A percentile compares a stretch with the other conserved stretches of the same genome.
Evolutionary conservation across 495 filamentous ascomycete species (phyloP).

Genomic region (Xylaria grammica): DNA sequence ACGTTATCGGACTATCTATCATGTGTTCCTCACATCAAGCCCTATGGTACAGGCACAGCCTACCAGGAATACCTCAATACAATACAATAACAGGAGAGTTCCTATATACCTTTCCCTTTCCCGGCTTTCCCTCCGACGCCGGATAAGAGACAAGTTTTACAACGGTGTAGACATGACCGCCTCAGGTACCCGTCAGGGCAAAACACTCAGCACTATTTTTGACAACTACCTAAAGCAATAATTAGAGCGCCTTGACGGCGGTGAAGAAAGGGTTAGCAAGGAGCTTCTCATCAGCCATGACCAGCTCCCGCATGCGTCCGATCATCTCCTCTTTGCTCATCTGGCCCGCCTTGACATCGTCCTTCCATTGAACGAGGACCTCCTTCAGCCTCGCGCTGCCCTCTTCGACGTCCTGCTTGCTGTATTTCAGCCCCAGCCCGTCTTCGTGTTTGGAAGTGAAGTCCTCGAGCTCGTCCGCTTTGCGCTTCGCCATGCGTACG

Average conservation of each 20-base stretch:
- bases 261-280: constrained; percentile 87
- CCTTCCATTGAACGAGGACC: constrained; percentile 87
- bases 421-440: constrained; percentile 57
- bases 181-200: too few species aligned
- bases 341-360: constrained; percentile 67
- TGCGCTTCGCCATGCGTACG: constrained; percentile 96
- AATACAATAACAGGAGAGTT: too few species aligned
- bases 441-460: constrained; percentile 79
- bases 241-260: constrained; percentile 78
- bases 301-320: constrained; percentile 76
- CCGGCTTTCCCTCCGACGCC: too few species aligned
- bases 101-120: too few species aligned
- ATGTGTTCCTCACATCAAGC: too few species aligned
- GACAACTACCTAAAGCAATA: too few species aligned
- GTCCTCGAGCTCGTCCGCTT: constrained; percentile 97
- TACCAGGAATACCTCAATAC: too few species aligned
- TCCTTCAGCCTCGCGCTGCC: constrained; percentile 88
- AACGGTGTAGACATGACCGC: too few species aligned
- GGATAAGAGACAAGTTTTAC: too few species aligned
- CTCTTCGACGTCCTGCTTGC: constrained; percentile 86
- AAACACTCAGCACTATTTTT: too few species aligned
- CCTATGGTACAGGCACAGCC: too few species aligned
- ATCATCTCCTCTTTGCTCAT: constrained; percentile 82
- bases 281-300: constrained; percentile 71
- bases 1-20: too few species aligned